Evolutionary conservation across 495 filamentous ascomycete species (phyloP), one percentile per base, ranked within the genome.

Genomic region (Achaetomiella virescens): DNA sequence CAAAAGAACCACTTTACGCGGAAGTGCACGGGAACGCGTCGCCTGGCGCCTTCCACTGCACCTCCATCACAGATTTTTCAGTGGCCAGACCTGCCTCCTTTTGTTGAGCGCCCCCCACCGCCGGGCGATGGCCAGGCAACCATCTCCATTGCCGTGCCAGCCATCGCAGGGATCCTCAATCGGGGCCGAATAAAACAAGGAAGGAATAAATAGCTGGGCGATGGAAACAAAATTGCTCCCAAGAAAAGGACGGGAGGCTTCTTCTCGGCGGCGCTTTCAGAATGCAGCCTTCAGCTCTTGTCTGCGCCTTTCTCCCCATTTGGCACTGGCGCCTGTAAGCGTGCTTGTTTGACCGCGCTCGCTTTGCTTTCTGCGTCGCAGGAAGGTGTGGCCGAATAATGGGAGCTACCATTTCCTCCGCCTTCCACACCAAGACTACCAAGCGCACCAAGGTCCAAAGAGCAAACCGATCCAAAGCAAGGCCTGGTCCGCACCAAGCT

Each of bases 1-100:
- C 48, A 36, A 47, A 57, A 52, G 57, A 69, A 69, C 58, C 66
- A 69, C 66, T 67, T 67, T 65, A 69, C 66, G 62, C 66, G 66
- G 61, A 56, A 53, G 58, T 55, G 61, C 57, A 52, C 57, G 57
- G 46, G 54, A 52, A 47, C 60, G 62, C 59, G 62, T 65, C 62
- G 46, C 54, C 38, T 37, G 45, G 50, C n/a, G 17, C 49, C 38
- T 48, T 46, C 38, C 33, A 41, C 25, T 57, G 51, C 55, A 48
- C 58, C 53, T 29, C 52, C 57, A 60, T 64, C 54, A 42, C 57
- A 25, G 20, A 25, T 48, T 60, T n/a, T 59, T 36, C 55, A 37
- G 52, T 15, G 43, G 35, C 9, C 44, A 22, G 25, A 12, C 38
- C 35, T 24, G 21, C 48, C 51, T 35, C 38, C 45, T 64, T 64